Conservation (phyloP, 139 green algal species). For the Chlorella vulgaris region DNA sequence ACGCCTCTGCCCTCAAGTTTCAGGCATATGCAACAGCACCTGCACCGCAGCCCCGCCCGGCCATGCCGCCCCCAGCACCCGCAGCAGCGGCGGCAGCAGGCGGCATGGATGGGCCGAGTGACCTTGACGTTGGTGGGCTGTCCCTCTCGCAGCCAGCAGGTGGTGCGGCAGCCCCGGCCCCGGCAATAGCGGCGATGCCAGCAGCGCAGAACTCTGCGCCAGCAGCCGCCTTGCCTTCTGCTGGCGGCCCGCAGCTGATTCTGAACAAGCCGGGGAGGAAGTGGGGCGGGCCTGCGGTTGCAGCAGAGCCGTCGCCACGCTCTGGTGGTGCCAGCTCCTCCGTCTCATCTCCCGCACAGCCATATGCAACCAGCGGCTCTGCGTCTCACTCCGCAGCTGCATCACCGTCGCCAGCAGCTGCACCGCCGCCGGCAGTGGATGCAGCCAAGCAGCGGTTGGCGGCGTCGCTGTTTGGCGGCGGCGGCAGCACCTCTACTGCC, state of each 20-base stretch:
- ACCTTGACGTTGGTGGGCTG: slow-evolving; percentile 19
- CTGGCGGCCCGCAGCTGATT: slow-evolving; percentile 7
- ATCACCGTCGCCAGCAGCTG: neutral
- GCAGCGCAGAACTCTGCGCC: neutral
- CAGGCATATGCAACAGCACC: slow-evolving; percentile 31
- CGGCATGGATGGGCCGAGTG: neutral
- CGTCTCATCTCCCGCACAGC: no score
- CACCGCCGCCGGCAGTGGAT: slow-evolving; percentile 23
- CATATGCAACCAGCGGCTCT: neutral
- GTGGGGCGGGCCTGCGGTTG: slow-evolving; percentile 2
- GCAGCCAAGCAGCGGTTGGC: slow-evolving; percentile 39
- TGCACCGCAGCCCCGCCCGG: neutral
- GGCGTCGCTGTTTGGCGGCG: slow-evolving; percentile 46
- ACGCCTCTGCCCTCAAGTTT: slow-evolving; percentile 35
- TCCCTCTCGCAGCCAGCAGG: neutral
- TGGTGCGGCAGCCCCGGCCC: neutral
- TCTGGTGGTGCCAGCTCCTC: no score
- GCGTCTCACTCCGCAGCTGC: neutral
- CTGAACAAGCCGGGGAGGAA: slow-evolving; percentile 31
- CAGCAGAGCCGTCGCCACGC: no score
- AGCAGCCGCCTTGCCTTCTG: neutral
- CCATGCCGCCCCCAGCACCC: neutral
- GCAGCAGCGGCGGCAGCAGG: neutral
- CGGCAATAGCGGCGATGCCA: neutral
- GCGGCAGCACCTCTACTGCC: neutral